Conservation (phyloP, 176 grass and related monocot species). For the Tuctoria greenei region DNA sequence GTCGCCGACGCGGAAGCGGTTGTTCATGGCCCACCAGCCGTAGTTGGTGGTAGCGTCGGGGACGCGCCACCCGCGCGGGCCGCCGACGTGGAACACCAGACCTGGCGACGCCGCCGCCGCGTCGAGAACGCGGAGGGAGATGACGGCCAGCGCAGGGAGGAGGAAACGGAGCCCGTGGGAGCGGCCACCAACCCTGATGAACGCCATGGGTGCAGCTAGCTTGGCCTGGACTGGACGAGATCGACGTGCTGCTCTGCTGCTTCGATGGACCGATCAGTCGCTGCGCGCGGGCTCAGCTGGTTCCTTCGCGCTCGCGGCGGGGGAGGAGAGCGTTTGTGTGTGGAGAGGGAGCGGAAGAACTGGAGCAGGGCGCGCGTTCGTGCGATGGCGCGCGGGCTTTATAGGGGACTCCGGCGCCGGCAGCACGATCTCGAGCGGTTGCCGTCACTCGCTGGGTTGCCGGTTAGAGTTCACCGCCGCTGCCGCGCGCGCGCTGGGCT, state of each 20-base stretch:
- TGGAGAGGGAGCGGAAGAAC: too few species aligned
- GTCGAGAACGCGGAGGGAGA: conserved; percentile 16
- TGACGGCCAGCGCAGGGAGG: too few species aligned
- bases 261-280: not conserved
- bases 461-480: not conserved
- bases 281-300: too few species aligned
- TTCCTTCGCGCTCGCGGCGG: too few species aligned
- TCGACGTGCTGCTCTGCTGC: not conserved
- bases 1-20: conserved; percentile 77
- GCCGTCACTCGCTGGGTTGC: not conserved
- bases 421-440: not conserved
- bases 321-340: too few species aligned
- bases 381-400: not conserved
- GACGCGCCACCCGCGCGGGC: conserved; percentile 56
- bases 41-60: conserved; percentile 53
- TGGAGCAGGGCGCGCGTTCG: too few species aligned
- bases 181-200: not conserved
- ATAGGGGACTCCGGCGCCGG: not conserved
- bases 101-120: not conserved
- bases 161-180: not conserved
- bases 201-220: conserved; percentile 10
- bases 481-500: not conserved
- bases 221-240: not conserved
- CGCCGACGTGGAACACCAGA: conserved; percentile 65
- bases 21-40: conserved; percentile 64